phyloP scores from a whole-genome alignment of 495 filamentous ascomycete species.

The Beverwykella pulmonaria region DNA sequence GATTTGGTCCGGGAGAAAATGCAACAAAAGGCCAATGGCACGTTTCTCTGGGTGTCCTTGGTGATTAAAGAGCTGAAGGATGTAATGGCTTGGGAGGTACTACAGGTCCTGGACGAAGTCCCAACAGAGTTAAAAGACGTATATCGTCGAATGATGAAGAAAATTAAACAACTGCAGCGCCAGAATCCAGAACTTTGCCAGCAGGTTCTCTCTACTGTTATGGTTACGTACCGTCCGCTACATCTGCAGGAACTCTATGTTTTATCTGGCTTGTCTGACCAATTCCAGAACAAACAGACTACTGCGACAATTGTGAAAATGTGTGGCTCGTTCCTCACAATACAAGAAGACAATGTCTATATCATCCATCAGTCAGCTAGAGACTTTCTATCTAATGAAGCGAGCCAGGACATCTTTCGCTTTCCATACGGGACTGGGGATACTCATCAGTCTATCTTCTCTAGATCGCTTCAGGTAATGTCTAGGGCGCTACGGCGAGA shows the following conservation, averaged over 20 bases:
- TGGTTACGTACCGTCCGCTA: conserved; percentile 1
- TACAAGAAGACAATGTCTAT: conserved; percentile 12
- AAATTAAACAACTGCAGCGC: conserved; percentile 25
- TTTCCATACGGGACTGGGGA: conserved; percentile 8
- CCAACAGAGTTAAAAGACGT: conserved; percentile 42
- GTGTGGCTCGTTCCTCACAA: conserved; percentile 21
- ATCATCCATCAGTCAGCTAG: conserved; percentile 14
- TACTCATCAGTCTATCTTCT: conserved; percentile 35
- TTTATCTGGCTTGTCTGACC: neutral
- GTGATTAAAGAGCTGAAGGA: conserved; percentile 10
- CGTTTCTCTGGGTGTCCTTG: conserved; percentile 10
- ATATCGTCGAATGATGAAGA: conserved; percentile 43
- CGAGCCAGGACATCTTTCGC: conserved; percentile 19
- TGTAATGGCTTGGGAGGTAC: neutral
- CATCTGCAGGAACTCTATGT: conserved; percentile 1
- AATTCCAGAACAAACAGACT: neutral
- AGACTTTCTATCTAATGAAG: conserved; percentile 13
- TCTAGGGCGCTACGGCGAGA: conserved; percentile 38
- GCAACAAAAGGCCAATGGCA: conserved; percentile 1
- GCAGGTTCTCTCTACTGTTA: neutral
- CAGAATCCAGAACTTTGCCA: conserved; percentile 36
- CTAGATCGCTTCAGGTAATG: conserved; percentile 39
- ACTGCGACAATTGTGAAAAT: conserved; percentile 5
- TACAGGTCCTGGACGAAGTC: conserved; percentile 22
- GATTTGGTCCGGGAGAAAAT: neutral